These are phyloP conservation scores for Ophioceras dolichostomum DNA, from an alignment of 2,329 filamentous ascomycete species.

Conservation along the genomic window DNA sequence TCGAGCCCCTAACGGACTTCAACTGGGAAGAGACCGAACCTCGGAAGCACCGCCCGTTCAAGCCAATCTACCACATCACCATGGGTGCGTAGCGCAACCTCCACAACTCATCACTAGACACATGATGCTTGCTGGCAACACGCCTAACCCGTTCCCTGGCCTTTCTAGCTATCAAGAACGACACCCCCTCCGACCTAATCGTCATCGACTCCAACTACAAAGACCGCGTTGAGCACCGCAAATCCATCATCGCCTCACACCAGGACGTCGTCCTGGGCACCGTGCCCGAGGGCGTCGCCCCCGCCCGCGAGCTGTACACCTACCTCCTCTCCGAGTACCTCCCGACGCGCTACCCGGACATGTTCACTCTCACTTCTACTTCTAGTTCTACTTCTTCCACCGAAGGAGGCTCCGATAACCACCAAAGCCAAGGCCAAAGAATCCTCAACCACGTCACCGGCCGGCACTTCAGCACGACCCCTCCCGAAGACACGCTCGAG, in stretches of 20 bases:
- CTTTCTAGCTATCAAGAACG: constrained; percentile 25
- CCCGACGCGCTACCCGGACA: constrained; percentile 31
- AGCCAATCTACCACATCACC: constrained; percentile 38
- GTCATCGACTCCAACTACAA: constrained; percentile 38
- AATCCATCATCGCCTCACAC: constrained; percentile 24
- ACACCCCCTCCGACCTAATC: constrained; percentile 35
- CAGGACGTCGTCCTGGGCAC: constrained; percentile 27
- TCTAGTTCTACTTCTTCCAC: no score
- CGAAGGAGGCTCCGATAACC: no score
- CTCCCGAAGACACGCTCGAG: constrained; percentile 15
- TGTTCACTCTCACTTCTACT: constrained; percentile 29
- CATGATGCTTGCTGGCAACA: not conserved
- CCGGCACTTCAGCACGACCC: constrained; percentile 13
- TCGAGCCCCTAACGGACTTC: no score
- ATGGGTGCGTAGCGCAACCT: constrained; percentile 34
- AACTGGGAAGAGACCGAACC: constrained; percentile 26
- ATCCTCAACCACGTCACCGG: constrained; percentile 29
- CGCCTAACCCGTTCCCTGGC: not conserved
- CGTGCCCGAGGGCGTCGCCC: constrained; percentile 22
- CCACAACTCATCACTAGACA: not conserved
- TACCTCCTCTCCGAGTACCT: constrained; percentile 34
- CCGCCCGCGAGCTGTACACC: constrained; percentile 34
- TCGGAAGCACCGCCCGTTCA: constrained; percentile 31
- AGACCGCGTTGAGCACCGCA: constrained; percentile 26
- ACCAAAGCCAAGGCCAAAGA: constrained; percentile 13